Evolutionary conservation across 768 basidiomycete genomes (phyloP), one percentile per base, ranked within the genome.

Genomic region (Suillus plorans): DNA sequence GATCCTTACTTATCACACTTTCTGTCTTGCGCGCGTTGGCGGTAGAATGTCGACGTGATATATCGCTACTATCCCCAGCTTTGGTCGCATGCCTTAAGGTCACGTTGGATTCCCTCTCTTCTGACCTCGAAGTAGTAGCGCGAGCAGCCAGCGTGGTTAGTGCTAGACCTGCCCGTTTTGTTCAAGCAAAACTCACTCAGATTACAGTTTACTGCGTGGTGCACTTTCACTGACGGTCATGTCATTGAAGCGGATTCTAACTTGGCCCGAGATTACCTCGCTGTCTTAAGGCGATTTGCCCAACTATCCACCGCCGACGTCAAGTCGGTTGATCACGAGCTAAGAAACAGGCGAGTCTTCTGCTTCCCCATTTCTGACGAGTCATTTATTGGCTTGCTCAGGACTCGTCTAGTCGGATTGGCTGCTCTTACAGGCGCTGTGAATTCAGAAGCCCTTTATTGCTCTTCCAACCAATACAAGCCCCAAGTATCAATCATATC

Each of bases 201-300:
- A 3, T 20, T n/a, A 39, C 69, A 95, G 91, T 94, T 97, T 70
- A 92, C 90, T 4, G 90, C 94, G 1, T 98, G 94, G 90, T 90
- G 91, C 22, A 95, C 95, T 18, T 97, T 89, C 69, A 94, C 95
- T 25, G 90, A 96, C 69, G 94, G 94, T 0, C 88, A 88, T 62
- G 80, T 91, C 47, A 87, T 96, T 67, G 92, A 91, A 34, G 86
- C 89, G 14, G 95, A 97, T 71, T 85, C 84, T 63, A 77, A 72
- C 37, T 78, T 93, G 58, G 91, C 92, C 0, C 79, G 80, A 34
- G 83, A 88, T 63, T 97, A 97, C 75, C 77, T 93, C 39, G 81
- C 83, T 9, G 84, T 87, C 37, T 82, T 97, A 44, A 77, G 76
- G 13, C 85, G 81, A 65, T 94, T 97, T 72, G 80, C 90, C 10